Percentiles rank a stretch among this genome's conserved stretches.
phyloP scores from a whole-genome alignment of 371 early-diverging fungal species.

The Circinella umbellata region DNA sequence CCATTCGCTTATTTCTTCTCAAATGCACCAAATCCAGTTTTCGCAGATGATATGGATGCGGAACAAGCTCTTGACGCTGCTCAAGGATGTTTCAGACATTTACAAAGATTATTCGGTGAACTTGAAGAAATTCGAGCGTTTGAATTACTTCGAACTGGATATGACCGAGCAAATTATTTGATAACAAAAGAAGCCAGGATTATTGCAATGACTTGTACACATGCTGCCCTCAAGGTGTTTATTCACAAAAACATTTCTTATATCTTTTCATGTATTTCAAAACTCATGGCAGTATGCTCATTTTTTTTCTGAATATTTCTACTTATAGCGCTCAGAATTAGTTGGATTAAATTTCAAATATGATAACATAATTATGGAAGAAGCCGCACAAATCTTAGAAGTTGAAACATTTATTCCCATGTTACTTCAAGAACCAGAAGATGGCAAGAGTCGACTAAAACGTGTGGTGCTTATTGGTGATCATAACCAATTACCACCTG shows the following conservation, averaged over 20 bases:
- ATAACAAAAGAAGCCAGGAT: conserved; percentile 94
- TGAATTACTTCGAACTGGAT: conserved; percentile 81
- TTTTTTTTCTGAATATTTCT: background rate
- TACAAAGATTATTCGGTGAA: conserved; percentile 74
- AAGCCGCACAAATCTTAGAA: conserved; percentile 97
- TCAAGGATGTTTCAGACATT: conserved; percentile 81
- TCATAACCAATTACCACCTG: conserved; percentile 95
- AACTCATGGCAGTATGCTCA: too few relatives aligned
- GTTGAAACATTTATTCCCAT: conserved; percentile 96
- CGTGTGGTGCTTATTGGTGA: conserved; percentile 97
- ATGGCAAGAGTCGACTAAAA: conserved; percentile 68
- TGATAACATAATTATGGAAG: conserved; percentile 96
- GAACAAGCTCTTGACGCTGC: conserved; percentile 65
- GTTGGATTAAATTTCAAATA: conserved; percentile 88
- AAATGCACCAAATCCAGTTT: conserved; percentile 76
- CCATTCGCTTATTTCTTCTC: conserved; percentile 84
- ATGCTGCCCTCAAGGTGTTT: conserved; percentile 80
- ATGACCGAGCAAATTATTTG: conserved; percentile 89
- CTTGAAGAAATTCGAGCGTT: conserved; percentile 87
- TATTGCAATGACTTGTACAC: conserved; percentile 96
- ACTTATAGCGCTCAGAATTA: conserved; percentile 73
- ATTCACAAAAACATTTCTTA: background rate
- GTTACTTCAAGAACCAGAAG: conserved; percentile 75
- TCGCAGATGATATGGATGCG: conserved; percentile 52
- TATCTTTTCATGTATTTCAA: too few relatives aligned